phyloP scores from a whole-genome alignment of 768 basidiomycete species.

The Boletus subcaerulescens region DNA sequence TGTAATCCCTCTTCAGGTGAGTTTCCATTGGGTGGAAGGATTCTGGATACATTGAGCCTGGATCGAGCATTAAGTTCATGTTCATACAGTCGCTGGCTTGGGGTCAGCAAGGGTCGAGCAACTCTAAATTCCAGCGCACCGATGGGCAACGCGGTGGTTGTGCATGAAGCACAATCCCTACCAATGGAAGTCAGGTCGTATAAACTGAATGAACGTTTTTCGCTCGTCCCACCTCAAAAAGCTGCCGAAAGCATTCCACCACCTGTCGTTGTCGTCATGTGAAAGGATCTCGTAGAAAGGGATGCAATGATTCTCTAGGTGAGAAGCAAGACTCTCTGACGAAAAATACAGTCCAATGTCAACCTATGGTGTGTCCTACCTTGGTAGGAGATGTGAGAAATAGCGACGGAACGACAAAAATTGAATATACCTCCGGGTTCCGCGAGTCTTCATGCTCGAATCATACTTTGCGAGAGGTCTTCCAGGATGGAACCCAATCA shows the following conservation, averaged over 20 bases:
- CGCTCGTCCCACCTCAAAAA: conserved; percentile 26
- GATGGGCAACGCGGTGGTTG: conserved; percentile 17
- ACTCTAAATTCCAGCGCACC: neutral
- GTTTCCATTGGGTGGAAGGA: conserved; percentile 25
- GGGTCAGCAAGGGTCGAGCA: neutral
- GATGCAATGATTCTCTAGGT: conserved; percentile 33
- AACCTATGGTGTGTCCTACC: conserved; percentile 18
- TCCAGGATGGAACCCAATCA: conserved; percentile 11
- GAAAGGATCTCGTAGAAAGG: conserved; percentile 27
- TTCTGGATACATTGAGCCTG: conserved; percentile 19
- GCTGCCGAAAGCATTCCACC: conserved; percentile 32
- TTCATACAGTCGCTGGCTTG: conserved; percentile 25
- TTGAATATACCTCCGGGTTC: conserved; percentile 8
- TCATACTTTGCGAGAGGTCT: neutral
- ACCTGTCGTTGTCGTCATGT: conserved; percentile 14
- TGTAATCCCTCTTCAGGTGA: conserved; percentile 16
- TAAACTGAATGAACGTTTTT: neutral
- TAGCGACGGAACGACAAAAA: neutral
- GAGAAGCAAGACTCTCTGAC: neutral
- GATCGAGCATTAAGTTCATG: conserved; percentile 35
- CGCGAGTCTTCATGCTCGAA: neutral
- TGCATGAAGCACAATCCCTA: conserved; percentile 22
- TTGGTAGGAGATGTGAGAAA: neutral
- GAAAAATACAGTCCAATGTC: conserved; percentile 28
- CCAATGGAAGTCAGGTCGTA: neutral